phyloP scores from a whole-genome alignment of 2,329 filamentous ascomycete genomes.

The Penicillium sp. region DNA sequence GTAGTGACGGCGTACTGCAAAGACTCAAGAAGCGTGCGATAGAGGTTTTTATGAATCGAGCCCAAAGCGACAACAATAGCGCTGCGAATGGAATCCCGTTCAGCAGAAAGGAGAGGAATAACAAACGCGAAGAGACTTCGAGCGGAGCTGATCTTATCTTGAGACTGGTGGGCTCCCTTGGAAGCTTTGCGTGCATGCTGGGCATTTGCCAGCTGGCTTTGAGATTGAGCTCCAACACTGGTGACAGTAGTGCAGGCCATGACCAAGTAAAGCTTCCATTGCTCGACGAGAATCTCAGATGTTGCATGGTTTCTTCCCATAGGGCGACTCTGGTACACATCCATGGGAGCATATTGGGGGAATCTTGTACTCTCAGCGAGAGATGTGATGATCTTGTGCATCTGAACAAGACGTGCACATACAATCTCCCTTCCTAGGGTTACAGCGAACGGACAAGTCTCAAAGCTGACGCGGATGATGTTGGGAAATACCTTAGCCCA shows the following conservation, averaged over 20 bases:
- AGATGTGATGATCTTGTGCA: constrained; percentile 80
- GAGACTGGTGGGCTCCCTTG: constrained; percentile 60
- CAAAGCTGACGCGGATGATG: constrained; percentile 83
- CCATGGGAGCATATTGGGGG: constrained; percentile 40
- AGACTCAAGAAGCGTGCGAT: constrained; percentile 84
- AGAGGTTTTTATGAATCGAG: constrained; percentile 92
- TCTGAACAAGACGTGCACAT: constrained; percentile 86
- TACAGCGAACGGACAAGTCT: constrained; percentile 87
- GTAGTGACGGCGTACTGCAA: constrained; percentile 81
- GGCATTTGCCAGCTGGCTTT: constrained; percentile 59
- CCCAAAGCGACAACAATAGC: constrained; percentile 90
- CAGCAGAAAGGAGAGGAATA: constrained; percentile 79
- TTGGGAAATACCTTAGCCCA: constrained; percentile 99
- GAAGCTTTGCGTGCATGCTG: constrained; percentile 84
- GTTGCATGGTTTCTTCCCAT: constrained; percentile 60
- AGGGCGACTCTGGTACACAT: constrained; percentile 39
- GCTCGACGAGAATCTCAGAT: constrained; percentile 86
- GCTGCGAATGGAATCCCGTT: constrained; percentile 77
- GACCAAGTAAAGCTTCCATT: constrained; percentile 96
- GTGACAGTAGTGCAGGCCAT: constrained; percentile 96
- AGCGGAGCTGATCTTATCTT: constrained; percentile 83
- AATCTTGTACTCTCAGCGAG: constrained; percentile 72
- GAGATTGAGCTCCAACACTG: constrained; percentile 68
- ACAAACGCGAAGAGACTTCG: constrained; percentile 86
- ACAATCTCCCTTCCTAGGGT: constrained; percentile 88